These are phyloP conservation scores for Fusarium sterilihyphosum DNA, from an alignment of 2,329 filamentous ascomycete species.

Conservation along the genomic window DNA sequence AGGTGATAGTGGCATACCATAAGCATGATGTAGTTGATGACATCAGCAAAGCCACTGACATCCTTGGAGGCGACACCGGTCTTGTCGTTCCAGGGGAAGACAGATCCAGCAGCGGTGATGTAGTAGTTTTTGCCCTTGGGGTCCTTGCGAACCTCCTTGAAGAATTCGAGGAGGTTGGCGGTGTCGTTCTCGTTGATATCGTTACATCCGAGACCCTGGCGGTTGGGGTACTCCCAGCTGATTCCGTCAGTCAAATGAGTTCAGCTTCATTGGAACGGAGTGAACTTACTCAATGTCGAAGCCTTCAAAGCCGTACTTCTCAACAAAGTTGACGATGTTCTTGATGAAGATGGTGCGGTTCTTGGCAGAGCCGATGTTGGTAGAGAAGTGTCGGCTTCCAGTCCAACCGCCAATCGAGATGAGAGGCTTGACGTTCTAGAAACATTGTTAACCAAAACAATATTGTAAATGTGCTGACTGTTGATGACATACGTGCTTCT, in stretches of 20 bases:
- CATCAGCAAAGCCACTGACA: constrained; percentile 24
- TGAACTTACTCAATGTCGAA: constrained; percentile 33
- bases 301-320: constrained; percentile 28
- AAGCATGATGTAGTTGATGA: constrained; percentile 37
- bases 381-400: constrained; percentile 28
- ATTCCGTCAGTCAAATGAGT: neutral
- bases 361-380: constrained; percentile 24
- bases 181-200: constrained; percentile 33
- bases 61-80: constrained; percentile 17
- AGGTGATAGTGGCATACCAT: constrained; percentile 5
- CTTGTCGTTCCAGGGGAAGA: constrained; percentile 35
- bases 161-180: constrained; percentile 29
- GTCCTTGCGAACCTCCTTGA: constrained; percentile 30
- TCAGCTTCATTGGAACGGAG: too few relatives aligned
- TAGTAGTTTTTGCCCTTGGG: constrained; percentile 18
- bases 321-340: constrained; percentile 16
- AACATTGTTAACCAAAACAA: neutral
- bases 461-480: rapidly evolving
- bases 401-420: constrained; percentile 34
- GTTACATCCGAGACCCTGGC: constrained; percentile 38
- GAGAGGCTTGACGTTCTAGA: constrained; percentile 28
- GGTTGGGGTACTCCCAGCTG: constrained; percentile 39
- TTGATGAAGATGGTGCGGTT: constrained; percentile 34
- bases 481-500: constrained; percentile 19
- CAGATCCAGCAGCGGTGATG: constrained; percentile 31